A percentile compares a stretch with the other conserved stretches of the same genome.
These are phyloP conservation scores for Eustoma russellianum DNA, from an alignment of 257 asterid species.

Conservation along the genomic window DNA sequence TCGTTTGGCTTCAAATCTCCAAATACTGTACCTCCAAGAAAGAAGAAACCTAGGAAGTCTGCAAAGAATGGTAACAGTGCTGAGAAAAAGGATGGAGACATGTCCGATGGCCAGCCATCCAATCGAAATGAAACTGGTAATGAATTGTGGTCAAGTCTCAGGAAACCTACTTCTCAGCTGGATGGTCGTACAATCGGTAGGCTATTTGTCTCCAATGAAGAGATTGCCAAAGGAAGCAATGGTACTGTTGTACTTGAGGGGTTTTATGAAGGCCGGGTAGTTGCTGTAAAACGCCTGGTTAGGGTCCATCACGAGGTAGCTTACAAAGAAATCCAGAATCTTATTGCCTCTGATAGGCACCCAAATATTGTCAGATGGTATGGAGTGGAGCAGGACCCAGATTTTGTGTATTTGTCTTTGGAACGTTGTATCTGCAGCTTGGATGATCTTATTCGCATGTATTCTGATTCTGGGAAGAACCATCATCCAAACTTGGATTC, in stretches of 20 bases:
- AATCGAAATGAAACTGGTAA: slow-evolving; percentile 19
- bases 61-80: slow-evolving; percentile 40
- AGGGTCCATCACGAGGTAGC: slow-evolving; percentile 81
- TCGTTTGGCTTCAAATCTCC: slow-evolving; percentile 18
- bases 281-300: slow-evolving; percentile 95
- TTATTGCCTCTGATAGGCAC: slow-evolving; percentile 79
- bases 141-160: slow-evolving; percentile 43
- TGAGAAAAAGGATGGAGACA: slow-evolving; percentile 36
- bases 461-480: slow-evolving; percentile 32
- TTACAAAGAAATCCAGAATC: slow-evolving; percentile 77
- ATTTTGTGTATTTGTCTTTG: slow-evolving; percentile 83
- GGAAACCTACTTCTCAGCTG: slow-evolving; percentile 24
- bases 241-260: slow-evolving; percentile 96
- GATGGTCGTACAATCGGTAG: slow-evolving; percentile 75
- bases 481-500: slow-evolving; percentile 17
- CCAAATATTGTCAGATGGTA: slow-evolving; percentile 86
- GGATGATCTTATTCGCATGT: slow-evolving; percentile 63
- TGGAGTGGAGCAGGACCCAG: slow-evolving; percentile 84
- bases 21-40: slow-evolving; percentile 33
- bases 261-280: slow-evolving; percentile 68
- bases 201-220: slow-evolving; percentile 56
- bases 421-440: slow-evolving; percentile 89
- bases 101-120: slow-evolving; percentile 27
- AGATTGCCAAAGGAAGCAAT: slow-evolving; percentile 89
- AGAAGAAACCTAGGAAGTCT: slow-evolving; percentile 53